Conservation (phyloP, 2,329 filamentous ascomycete genomes). For the Myriangium duriaei region DNA sequence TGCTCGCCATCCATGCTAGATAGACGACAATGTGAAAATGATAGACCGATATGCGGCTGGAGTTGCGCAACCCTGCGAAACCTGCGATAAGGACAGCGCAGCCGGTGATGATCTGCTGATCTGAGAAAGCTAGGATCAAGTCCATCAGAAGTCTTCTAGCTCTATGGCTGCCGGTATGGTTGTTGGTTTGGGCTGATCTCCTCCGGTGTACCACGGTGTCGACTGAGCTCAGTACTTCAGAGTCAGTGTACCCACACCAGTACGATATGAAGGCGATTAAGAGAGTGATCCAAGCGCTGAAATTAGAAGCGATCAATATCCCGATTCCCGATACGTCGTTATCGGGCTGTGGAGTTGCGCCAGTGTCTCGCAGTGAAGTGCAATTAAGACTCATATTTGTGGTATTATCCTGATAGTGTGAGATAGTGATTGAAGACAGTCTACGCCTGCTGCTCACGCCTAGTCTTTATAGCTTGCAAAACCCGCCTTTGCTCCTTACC, state of each 20-base stretch:
- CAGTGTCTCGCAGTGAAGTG: too few relatives aligned
- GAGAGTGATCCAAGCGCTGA: neutral
- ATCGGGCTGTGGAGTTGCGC: too few relatives aligned
- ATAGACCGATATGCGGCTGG: conserved; percentile 17
- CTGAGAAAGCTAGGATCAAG: conserved; percentile 16
- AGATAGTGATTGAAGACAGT: too few relatives aligned
- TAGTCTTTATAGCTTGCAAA: too few relatives aligned
- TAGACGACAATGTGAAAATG: conserved; percentile 18
- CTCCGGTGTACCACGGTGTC: neutral
- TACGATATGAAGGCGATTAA: neutral
- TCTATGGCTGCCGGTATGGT: neutral
- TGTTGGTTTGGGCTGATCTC: too few relatives aligned
- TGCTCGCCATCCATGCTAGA: conserved; percentile 21
- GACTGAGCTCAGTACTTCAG: conserved; percentile 1
- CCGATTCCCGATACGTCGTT: neutral
- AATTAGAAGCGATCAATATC: neutral
- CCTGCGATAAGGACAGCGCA: conserved; percentile 18
- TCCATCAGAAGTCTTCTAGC: conserved; percentile 4
- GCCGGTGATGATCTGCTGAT: conserved; percentile 21
- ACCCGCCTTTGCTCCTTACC: too few relatives aligned
- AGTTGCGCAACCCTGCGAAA: conserved; percentile 11
- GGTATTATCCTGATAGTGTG: too few relatives aligned
- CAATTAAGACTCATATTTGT: too few relatives aligned
- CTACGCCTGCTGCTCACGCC: too few relatives aligned
- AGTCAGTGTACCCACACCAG: neutral